Conservation (phyloP, 164 flowering plant species). For the Platanus orientalis region DNA sequence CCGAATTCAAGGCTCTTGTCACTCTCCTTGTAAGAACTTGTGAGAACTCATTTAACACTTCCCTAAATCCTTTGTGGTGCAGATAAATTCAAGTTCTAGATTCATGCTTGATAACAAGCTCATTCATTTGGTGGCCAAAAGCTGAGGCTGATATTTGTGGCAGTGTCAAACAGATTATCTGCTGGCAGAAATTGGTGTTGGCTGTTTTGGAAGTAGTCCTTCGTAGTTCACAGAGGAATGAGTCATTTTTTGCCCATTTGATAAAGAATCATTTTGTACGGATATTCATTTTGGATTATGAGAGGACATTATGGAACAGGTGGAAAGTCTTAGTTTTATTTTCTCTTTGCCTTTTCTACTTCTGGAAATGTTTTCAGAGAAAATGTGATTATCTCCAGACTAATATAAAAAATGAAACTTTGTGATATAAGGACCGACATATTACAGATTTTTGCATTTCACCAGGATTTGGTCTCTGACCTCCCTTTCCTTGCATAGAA, state of each 20-base stretch:
- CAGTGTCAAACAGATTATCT: neutral
- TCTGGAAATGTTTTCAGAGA: slow-evolving; percentile 6
- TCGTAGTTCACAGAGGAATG: neutral
- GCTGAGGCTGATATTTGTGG: slow-evolving; percentile 12
- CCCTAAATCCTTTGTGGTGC: slow-evolving; percentile 17
- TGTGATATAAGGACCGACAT: too few relatives aligned
- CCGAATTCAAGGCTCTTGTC: too few relatives aligned
- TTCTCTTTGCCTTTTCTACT: neutral
- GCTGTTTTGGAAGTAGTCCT: neutral
- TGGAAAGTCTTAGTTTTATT: neutral
- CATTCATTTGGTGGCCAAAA: slow-evolving; percentile 45
- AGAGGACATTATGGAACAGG: neutral
- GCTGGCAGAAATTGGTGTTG: neutral
- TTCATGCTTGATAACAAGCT: slow-evolving; percentile 51
- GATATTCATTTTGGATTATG: neutral
- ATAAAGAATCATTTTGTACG: neutral
- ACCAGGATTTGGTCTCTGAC: too few relatives aligned
- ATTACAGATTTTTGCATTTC: too few relatives aligned
- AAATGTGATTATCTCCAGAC: neutral
- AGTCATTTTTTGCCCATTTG: neutral
- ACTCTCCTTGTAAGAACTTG: neutral
- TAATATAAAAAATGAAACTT: neutral
- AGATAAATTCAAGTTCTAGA: slow-evolving; percentile 74
- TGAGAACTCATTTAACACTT: neutral
- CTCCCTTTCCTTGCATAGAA: too few relatives aligned